Percentiles rank a stretch among this genome's conserved stretches.
These are phyloP conservation scores for Aspergillus uvarum DNA, from an alignment of 2,329 filamentous ascomycete species.

Conservation along the genomic window DNA sequence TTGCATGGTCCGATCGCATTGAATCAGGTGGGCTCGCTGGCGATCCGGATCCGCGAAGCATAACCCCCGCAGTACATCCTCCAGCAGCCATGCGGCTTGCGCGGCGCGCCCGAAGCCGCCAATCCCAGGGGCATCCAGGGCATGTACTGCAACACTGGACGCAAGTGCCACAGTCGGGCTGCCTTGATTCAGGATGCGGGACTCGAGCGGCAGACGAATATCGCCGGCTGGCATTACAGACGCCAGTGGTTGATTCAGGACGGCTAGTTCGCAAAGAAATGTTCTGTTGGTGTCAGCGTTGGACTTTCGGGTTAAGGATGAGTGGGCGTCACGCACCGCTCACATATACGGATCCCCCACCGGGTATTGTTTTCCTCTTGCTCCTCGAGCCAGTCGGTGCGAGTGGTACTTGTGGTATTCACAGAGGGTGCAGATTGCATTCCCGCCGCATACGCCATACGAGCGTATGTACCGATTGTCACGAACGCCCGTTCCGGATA, in stretches of 20 bases:
- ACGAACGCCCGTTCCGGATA: slow-evolving; percentile 23
- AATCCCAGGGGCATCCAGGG: neutral
- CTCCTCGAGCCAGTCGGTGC: neutral
- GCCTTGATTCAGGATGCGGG: neutral
- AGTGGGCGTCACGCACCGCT: slow-evolving; percentile 21
- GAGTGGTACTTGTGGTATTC: neutral
- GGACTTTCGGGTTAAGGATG: too few species aligned
- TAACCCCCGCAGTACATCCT: slow-evolving; percentile 21
- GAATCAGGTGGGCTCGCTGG: neutral
- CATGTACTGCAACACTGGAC: slow-evolving; percentile 1
- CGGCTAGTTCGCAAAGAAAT: neutral
- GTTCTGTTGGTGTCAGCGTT: neutral
- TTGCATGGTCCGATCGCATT: neutral
- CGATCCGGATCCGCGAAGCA: slow-evolving; percentile 2
- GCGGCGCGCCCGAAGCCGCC: slow-evolving; percentile 22
- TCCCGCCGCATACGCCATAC: slow-evolving; percentile 26
- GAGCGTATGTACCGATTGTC: slow-evolving; percentile 24
- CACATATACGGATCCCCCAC: slow-evolving; percentile 32
- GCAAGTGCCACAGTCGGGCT: neutral
- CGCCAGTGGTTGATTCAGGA: neutral
- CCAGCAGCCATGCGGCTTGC: slow-evolving; percentile 26
- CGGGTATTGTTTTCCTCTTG: slow-evolving; percentile 31
- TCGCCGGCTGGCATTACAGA: neutral
- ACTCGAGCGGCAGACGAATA: neutral
- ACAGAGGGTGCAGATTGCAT: slow-evolving; percentile 14